Evolutionary conservation across 805 yeast genomes (phyloP).

Genomic region (Starmerella bombicola): DNA sequence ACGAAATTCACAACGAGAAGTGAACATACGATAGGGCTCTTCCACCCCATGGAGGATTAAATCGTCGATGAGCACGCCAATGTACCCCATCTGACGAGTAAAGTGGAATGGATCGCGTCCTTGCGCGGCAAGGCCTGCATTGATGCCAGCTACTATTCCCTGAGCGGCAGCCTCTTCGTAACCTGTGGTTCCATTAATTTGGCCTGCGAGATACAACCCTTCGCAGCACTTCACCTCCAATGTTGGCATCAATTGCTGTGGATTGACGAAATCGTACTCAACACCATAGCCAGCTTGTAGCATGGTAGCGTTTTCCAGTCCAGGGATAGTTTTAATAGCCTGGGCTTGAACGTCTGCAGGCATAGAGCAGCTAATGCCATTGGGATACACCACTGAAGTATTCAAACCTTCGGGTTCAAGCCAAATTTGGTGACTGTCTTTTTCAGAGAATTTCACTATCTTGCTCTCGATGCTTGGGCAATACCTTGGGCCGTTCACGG

Average conservation of each 20-base stretch:
- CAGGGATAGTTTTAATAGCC: slow-evolving; percentile 67
- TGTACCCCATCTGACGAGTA: slow-evolving; percentile 70
- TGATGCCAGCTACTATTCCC: slow-evolving; percentile 89
- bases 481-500: slow-evolving; percentile 91
- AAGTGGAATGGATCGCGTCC: slow-evolving; percentile 39
- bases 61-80: slow-evolving; percentile 90
- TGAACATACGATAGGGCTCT: slow-evolving; percentile 97
- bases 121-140: slow-evolving; percentile 58
- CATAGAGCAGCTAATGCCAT: slow-evolving; percentile 92
- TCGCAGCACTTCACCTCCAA: slow-evolving; percentile 67
- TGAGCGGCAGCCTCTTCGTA: slow-evolving; percentile 98
- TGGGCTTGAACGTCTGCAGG: slow-evolving; percentile 80
- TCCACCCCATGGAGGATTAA: slow-evolving; percentile 87
- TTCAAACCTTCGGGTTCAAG: slow-evolving; percentile 91
- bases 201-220: slow-evolving; percentile 87
- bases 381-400: slow-evolving; percentile 82
- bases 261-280: slow-evolving; percentile 92
- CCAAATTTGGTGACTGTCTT: slow-evolving; percentile 74
- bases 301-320: slow-evolving; percentile 79
- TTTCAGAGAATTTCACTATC: slow-evolving; percentile 65
- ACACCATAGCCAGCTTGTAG: slow-evolving; percentile 98
- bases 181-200: slow-evolving; percentile 96
- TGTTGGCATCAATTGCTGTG: slow-evolving; percentile 66
- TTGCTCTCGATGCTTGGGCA: slow-evolving; percentile 96
- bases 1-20: slow-evolving; percentile 89